Evolutionary conservation across 139 green algal species (phyloP).

Genomic region (Coelastrella sp.): DNA sequence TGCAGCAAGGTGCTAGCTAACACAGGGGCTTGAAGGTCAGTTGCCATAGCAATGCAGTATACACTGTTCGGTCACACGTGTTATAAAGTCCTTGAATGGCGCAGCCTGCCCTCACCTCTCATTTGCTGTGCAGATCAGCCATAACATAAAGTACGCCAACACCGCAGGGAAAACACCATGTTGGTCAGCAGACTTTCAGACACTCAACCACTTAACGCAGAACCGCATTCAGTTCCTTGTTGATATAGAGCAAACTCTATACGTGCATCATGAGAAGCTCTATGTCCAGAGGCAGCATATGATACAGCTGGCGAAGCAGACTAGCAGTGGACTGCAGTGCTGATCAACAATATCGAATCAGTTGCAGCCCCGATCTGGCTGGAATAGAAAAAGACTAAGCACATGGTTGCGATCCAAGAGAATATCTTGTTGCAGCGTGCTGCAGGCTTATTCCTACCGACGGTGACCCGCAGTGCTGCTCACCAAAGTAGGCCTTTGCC

Average conservation of each 20-base stretch:
- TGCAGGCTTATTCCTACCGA: neutral
- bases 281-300: too few relatives aligned
- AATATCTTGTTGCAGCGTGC: neutral
- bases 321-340: too few relatives aligned
- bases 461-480: neutral
- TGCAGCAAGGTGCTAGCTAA: too few relatives aligned
- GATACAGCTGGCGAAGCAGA: too few relatives aligned
- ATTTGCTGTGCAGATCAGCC: conserved; percentile 10
- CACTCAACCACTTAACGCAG: too few relatives aligned
- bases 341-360: too few relatives aligned
- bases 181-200: neutral
- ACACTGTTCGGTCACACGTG: neutral
- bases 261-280: too few relatives aligned
- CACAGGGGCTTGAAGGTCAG: too few relatives aligned
- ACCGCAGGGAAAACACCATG: neutral
- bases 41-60: too few relatives aligned
- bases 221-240: too few relatives aligned
- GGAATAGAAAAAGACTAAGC: neutral
- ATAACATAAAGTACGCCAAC: neutral
- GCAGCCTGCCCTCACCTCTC: conserved; percentile 26
- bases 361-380: too few relatives aligned
- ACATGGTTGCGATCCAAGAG: neutral
- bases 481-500: conserved; percentile 54
- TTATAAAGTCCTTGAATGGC: neutral
- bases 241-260: too few relatives aligned